Conservation (phyloP, 1,284 basidiomycete species). For the Cryptococcus neoformans region DNA sequence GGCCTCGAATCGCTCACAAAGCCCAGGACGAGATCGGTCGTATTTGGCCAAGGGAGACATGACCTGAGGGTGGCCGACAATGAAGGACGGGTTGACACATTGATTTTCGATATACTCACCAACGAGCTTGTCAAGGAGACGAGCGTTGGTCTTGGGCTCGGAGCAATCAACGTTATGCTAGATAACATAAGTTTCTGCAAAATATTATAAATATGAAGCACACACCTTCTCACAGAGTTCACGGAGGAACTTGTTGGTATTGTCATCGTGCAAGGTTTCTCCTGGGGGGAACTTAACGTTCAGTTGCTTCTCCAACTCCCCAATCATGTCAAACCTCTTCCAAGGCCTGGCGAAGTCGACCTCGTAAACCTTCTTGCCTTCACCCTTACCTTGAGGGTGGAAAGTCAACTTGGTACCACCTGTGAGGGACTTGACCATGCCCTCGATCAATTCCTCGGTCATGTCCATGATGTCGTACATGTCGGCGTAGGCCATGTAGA, state of each 20-base stretch:
- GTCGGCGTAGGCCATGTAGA: constrained; percentile 99
- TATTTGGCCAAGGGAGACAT: constrained; percentile 99
- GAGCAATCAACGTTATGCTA: constrained; percentile 97
- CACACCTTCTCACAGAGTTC: constrained; percentile 78
- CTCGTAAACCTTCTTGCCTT: constrained; percentile 61
- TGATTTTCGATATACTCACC: constrained; percentile 97
- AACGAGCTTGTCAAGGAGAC: constrained; percentile 96
- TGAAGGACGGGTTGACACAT: constrained; percentile 95
- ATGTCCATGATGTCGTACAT: constrained; percentile 99
- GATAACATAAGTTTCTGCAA: not conserved
- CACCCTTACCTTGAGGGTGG: constrained; percentile 90
- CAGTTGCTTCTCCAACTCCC: constrained; percentile 91
- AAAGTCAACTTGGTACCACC: constrained; percentile 76
- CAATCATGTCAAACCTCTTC: constrained; percentile 99
- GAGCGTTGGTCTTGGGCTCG: constrained; percentile 93
- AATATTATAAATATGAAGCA: not conserved
- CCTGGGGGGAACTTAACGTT: constrained; percentile 90
- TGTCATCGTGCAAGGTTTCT: constrained; percentile 82
- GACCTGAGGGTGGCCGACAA: constrained; percentile 97
- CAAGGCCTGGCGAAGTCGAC: constrained; percentile 94
- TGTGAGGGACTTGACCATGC: constrained; percentile 85
- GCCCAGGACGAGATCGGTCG: constrained; percentile 86
- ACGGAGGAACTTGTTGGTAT: constrained; percentile 84
- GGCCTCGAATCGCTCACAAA: constrained; percentile 98
- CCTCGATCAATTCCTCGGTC: constrained; percentile 87